These are phyloP conservation scores for Teunomyces atbi DNA, from an alignment of 805 yeast genomes.

Conservation along the genomic window DNA sequence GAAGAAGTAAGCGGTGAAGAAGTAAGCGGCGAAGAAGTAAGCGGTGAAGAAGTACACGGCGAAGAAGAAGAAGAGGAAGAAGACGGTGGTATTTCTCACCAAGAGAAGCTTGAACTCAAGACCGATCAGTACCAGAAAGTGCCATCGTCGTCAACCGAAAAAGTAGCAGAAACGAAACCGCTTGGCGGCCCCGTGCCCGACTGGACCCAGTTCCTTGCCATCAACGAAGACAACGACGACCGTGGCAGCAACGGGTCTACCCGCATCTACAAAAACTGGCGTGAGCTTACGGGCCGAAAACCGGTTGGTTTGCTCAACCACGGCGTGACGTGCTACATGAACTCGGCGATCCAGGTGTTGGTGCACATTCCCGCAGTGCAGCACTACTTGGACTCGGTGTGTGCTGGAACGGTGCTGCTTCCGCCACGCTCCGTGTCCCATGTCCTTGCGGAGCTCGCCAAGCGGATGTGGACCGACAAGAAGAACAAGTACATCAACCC, in stretches of 20 bases:
- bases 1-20: constrained; percentile 5
- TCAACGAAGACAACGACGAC: constrained; percentile 59
- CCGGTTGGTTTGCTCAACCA: constrained; percentile 78
- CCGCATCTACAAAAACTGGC: constrained; percentile 72
- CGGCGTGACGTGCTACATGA: constrained; percentile 96
- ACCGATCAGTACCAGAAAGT: constrained; percentile 11
- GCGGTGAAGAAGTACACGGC: constrained; percentile 6
- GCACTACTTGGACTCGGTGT: constrained; percentile 72
- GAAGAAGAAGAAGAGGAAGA: constrained; percentile 15
- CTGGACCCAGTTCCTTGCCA: constrained; percentile 43
- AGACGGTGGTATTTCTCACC: constrained; percentile 7
- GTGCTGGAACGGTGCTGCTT: constrained; percentile 46
- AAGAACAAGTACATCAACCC: constrained; percentile 63
- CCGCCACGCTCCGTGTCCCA: constrained; percentile 60
- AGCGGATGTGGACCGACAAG: constrained; percentile 61
- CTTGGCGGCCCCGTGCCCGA: not conserved
- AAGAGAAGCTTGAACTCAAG: constrained; percentile 13
- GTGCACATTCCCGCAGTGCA: constrained; percentile 88
- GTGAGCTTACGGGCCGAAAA: constrained; percentile 51
- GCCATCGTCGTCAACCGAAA: constrained; percentile 8
- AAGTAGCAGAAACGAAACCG: constrained; percentile 4
- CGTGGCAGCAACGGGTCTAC: constrained; percentile 60
- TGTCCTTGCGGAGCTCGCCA: constrained; percentile 64
- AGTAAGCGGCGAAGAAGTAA: constrained; percentile 7
- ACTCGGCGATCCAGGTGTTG: constrained; percentile 89